Conservation (phyloP, 2,329 filamentous ascomycete genomes). For the Paraphoma sp. region DNA sequence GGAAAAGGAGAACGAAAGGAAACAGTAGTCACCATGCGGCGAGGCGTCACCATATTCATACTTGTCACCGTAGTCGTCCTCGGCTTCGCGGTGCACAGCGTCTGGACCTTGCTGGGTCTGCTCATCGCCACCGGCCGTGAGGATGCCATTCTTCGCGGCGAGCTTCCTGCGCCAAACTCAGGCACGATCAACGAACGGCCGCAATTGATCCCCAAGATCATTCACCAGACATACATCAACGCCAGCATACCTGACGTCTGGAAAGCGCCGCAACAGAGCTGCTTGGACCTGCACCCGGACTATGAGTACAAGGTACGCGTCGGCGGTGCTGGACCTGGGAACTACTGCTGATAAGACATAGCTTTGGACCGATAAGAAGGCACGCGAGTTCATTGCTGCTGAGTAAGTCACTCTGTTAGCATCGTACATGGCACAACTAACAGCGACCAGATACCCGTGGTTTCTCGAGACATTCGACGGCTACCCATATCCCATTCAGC, state of each 20-base stretch:
- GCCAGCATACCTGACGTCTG: constrained; percentile 72
- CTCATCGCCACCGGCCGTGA: constrained; percentile 71
- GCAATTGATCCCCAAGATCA: constrained; percentile 76
- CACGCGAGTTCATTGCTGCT: constrained; percentile 72
- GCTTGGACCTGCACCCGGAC: constrained; percentile 70
- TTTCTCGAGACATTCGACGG: constrained; percentile 76
- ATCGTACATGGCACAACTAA: constrained; percentile 10
- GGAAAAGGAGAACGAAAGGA: constrained; percentile 30
- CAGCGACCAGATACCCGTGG: constrained; percentile 68
- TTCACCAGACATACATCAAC: constrained; percentile 79
- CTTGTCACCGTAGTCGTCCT: constrained; percentile 70
- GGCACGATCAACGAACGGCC: constrained; percentile 62
- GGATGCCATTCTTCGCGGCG: constrained; percentile 70
- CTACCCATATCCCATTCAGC: constrained; percentile 78
- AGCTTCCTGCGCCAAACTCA: constrained; percentile 70
- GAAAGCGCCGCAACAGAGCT: constrained; percentile 69
- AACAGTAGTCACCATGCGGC: constrained; percentile 59
- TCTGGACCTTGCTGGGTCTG: constrained; percentile 74
- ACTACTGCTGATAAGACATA: constrained; percentile 45
- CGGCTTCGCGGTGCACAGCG: constrained; percentile 68
- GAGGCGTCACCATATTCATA: constrained; percentile 67
- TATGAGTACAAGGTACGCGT: constrained; percentile 72
- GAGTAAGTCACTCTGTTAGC: constrained; percentile 52
- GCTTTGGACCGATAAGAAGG: constrained; percentile 78
- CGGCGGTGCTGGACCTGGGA: constrained; percentile 17